A percentile compares a stretch with the other conserved stretches of the same genome.
These are phyloP conservation scores for Xylaria sp. DNA, from an alignment of 2,329 filamentous ascomycete species.

Conservation along the genomic window DNA sequence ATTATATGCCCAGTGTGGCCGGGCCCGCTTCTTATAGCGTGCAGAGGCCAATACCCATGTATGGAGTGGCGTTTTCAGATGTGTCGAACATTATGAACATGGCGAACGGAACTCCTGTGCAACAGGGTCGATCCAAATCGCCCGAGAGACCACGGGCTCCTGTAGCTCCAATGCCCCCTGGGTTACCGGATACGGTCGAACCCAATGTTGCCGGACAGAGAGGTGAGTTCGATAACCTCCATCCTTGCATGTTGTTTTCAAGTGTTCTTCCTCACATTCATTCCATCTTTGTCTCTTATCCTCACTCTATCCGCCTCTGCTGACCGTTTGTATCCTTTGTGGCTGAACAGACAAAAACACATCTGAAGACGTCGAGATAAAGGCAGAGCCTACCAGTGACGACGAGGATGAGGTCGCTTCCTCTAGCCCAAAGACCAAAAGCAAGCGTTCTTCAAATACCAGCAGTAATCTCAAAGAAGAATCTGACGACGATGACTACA, in stretches of 20 bases:
- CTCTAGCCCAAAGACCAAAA: neutral
- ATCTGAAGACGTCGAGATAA: neutral
- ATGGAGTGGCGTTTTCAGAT: neutral
- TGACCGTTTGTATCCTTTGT: constrained; percentile 1
- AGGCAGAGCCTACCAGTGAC: neutral
- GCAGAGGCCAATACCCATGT: neutral
- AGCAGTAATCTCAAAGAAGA: neutral
- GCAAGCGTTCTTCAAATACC: neutral
- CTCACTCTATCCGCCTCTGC: neutral
- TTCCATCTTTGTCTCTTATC: no score
- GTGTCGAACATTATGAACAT: neutral
- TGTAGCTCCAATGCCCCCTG: constrained; percentile 3
- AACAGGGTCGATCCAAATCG: neutral
- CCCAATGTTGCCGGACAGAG: neutral
- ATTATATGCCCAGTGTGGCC: neutral
- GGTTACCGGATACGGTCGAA: neutral
- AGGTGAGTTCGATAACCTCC: neutral
- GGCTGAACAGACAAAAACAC: neutral
- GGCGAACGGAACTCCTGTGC: neutral
- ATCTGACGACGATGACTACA: neutral
- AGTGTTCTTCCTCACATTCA: neutral
- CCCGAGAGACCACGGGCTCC: neutral
- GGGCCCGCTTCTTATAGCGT: neutral
- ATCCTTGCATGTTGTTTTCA: neutral
- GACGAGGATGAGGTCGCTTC: neutral